Conservation (phyloP, 2,329 filamentous ascomycete genomes). For the Aspergillus tubingensis region DNA sequence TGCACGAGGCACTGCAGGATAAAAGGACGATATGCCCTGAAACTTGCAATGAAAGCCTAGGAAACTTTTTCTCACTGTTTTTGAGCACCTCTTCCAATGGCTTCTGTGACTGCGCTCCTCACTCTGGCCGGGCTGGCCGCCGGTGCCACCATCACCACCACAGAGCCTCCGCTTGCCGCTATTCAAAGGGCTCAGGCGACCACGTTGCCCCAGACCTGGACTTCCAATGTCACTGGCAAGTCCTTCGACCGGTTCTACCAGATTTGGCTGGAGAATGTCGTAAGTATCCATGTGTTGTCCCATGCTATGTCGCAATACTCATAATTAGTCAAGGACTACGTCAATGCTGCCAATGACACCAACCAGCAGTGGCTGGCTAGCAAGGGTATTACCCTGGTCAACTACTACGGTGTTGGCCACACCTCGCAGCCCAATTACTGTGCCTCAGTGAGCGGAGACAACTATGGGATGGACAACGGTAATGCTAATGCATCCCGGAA, state of each 20-base stretch:
- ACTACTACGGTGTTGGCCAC: slow-evolving; percentile 65
- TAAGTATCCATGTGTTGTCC: slow-evolving; percentile 29
- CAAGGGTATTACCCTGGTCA: slow-evolving; percentile 61
- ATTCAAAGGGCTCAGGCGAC: slow-evolving; percentile 4
- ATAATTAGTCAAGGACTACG: slow-evolving; percentile 50
- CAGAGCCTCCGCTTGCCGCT: not conserved
- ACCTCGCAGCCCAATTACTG: slow-evolving; percentile 78
- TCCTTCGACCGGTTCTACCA: slow-evolving; percentile 62
- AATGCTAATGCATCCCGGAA: not conserved
- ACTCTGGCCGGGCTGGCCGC: slow-evolving; percentile 2
- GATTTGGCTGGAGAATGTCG: slow-evolving; percentile 77
- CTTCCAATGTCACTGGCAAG: slow-evolving; percentile 15
- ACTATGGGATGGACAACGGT: slow-evolving; percentile 66
- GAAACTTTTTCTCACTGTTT: not conserved
- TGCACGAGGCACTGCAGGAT: not conserved
- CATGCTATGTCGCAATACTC: not conserved
- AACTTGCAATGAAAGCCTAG: not conserved
- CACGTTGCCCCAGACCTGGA: slow-evolving; percentile 3
- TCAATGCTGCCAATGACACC: slow-evolving; percentile 62
- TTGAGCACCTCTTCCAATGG: not conserved
- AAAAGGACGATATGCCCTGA: not conserved
- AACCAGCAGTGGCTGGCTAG: slow-evolving; percentile 32
- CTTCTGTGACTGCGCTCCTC: not conserved
- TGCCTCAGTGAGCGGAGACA: slow-evolving; percentile 67
- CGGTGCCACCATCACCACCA: slow-evolving; percentile 8